Conservation (phyloP, 805 yeast species). For the Lachancea cidri region DNA sequence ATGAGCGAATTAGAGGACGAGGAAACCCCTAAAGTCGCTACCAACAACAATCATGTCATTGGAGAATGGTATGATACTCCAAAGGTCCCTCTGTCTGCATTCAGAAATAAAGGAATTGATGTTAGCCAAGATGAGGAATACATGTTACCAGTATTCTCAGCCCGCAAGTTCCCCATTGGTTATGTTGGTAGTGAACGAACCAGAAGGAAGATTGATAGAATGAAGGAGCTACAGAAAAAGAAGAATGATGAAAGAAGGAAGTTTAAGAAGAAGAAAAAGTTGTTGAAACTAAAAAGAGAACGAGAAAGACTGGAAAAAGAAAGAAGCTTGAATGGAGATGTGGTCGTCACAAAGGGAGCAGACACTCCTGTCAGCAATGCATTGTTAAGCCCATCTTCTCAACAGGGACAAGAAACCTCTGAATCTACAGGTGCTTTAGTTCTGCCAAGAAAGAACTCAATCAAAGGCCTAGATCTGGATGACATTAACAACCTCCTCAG, state of each 20-base stretch:
- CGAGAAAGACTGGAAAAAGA: constrained; percentile 29
- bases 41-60: constrained; percentile 32
- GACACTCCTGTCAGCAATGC: neutral
- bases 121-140: constrained; percentile 30
- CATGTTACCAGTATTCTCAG: constrained; percentile 26
- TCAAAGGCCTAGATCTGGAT: constrained; percentile 29
- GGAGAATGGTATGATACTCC: constrained; percentile 38
- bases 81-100: constrained; percentile 81
- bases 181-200: constrained; percentile 34
- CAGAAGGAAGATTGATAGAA: constrained; percentile 31
- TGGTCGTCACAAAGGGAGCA: constrained; percentile 2
- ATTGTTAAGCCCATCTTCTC: neutral
- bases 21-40: constrained; percentile 45
- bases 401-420: neutral
- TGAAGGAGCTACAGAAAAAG: constrained; percentile 32
- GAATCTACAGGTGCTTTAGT: constrained; percentile 1
- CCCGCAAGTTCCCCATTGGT: constrained; percentile 33
- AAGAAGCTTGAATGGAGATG: constrained; percentile 6
- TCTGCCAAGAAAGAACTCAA: constrained; percentile 21
- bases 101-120: constrained; percentile 68
- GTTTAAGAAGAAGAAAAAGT: constrained; percentile 31
- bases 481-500: constrained; percentile 28
- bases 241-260: constrained; percentile 31
- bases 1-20: constrained; percentile 83
- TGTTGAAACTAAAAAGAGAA: constrained; percentile 28